Evolutionary conservation across 1,284 basidiomycete genomes (phyloP).

Genomic region (Microbotryum intermedium): DNA sequence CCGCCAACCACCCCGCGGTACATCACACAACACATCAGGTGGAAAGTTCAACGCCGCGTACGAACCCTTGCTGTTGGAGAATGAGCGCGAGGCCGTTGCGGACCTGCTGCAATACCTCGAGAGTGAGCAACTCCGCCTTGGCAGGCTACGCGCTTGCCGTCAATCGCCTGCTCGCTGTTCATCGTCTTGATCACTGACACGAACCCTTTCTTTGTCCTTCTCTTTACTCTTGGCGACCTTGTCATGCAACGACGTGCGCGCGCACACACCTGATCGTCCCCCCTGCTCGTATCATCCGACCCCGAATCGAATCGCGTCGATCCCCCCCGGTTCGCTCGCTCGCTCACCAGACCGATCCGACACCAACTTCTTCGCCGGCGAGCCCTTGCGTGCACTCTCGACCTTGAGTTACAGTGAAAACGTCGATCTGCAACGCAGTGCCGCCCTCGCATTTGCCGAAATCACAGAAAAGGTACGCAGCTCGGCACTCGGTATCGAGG

Average conservation of each 20-base stretch:
- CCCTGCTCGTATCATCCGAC: neutral
- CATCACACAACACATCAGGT: too few relatives aligned
- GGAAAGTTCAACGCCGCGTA: slow-evolving; percentile 1
- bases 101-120: slow-evolving; percentile 96
- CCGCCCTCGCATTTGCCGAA: slow-evolving; percentile 96
- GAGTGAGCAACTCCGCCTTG: slow-evolving; percentile 53
- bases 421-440: slow-evolving; percentile 95
- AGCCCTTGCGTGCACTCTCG: slow-evolving; percentile 84
- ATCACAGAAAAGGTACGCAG: slow-evolving; percentile 77
- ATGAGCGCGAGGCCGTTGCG: slow-evolving; percentile 96
- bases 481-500: neutral
- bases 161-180: neutral
- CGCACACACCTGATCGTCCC: neutral
- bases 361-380: slow-evolving; percentile 91
- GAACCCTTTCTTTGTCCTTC: neutral
- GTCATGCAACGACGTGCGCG: neutral
- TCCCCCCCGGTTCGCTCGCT: neutral
- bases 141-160: neutral
- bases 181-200: neutral
- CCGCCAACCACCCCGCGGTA: too few relatives aligned
- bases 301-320: neutral
- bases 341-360: slow-evolving; percentile 68
- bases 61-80: slow-evolving; percentile 91
- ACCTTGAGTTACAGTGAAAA: slow-evolving; percentile 99
- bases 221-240: neutral